A percentile compares a stretch with the other conserved stretches of the same genome.
These are phyloP conservation scores for Trametes pubescens DNA, from an alignment of 1,284 basidiomycete genomes.

Conservation along the genomic window DNA sequence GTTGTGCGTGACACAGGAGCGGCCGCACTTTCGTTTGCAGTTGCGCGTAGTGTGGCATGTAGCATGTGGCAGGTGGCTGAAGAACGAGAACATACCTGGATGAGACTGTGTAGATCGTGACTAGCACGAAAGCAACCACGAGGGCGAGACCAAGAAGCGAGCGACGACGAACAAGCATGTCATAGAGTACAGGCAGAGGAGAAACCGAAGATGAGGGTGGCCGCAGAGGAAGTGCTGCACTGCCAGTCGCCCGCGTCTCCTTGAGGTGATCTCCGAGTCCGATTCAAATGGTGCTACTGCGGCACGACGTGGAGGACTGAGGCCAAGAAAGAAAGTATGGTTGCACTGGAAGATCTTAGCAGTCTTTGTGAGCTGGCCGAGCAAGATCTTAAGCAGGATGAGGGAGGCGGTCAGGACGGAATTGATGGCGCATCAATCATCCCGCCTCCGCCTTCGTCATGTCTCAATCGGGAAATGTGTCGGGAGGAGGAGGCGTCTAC, in stretches of 20 bases:
- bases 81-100: constrained; percentile 19
- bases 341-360: not conserved
- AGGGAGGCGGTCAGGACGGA: not conserved
- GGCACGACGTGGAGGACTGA: not conserved
- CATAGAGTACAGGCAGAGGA: constrained; percentile 8
- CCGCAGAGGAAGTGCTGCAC: not conserved
- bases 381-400: not conserved
- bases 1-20: constrained; percentile 43
- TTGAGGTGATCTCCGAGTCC: not conserved
- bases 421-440: constrained; percentile 10
- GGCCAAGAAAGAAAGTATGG: not conserved
- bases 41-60: not conserved
- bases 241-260: not conserved
- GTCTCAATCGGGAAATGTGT: constrained; percentile 2
- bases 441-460: not conserved
- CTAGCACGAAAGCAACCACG: constrained; percentile 21
- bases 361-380: not conserved
- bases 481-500: not conserved
- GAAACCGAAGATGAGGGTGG: not conserved
- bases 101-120: constrained; percentile 21
- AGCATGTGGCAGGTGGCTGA: not conserved
- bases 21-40: not conserved
- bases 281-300: not conserved
- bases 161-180: constrained; percentile 32
- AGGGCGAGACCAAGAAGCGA: constrained; percentile 21